phyloP scores from a whole-genome alignment of 345 rosid genomes.

The Corymbia maculata region DNA sequence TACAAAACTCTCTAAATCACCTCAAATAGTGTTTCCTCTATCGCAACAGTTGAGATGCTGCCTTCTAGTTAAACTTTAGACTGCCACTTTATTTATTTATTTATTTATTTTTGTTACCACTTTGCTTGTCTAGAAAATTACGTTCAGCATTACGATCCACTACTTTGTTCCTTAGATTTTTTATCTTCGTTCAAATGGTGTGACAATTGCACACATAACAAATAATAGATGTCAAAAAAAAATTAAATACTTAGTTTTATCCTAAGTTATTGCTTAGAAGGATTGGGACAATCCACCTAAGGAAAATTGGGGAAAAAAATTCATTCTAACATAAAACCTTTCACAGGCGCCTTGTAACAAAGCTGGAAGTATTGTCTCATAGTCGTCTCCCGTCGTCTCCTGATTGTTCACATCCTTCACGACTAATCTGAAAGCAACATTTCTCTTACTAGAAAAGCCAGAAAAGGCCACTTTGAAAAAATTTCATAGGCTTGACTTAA shows the following conservation, averaged over 20 bases:
- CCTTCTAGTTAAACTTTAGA: not conserved
- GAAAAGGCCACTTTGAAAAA: not conserved
- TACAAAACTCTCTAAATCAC: too few relatives aligned
- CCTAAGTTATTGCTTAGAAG: not conserved
- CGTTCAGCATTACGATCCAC: not conserved
- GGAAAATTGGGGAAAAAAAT: too few relatives aligned
- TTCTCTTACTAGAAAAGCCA: not conserved
- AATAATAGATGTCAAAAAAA: too few relatives aligned
- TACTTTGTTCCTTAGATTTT: not conserved
- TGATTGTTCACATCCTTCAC: not conserved
- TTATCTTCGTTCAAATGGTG: not conserved
- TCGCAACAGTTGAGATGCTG: too few relatives aligned
- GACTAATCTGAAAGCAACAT: fast-evolving
- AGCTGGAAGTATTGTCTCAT: not conserved
- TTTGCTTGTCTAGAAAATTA: not conserved
- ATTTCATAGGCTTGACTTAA: not conserved
- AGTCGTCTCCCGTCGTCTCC: not conserved
- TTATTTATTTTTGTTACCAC: not conserved
- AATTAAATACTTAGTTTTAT: too few relatives aligned
- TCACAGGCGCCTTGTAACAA: not conserved
- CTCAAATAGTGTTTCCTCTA: not conserved
- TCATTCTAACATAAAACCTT: not conserved
- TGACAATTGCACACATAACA: not conserved
- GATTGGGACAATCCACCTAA: not conserved
- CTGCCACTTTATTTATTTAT: not conserved